phyloP scores from a whole-genome alignment of 73 alveolate species.

The Halteria grandinella region DNA sequence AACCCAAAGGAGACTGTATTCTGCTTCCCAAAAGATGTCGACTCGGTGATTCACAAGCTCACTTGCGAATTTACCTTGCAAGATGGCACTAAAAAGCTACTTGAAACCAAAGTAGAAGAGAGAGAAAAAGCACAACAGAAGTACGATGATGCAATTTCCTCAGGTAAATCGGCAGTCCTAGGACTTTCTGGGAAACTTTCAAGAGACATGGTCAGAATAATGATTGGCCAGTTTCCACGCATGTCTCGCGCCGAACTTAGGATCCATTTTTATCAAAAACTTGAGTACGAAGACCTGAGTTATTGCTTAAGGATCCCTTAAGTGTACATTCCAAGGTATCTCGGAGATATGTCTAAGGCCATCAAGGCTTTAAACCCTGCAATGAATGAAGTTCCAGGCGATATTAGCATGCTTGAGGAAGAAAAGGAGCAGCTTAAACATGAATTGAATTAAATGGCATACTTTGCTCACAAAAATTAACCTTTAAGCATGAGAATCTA shows the following conservation, averaged over 20 bases:
- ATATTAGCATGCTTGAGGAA: no score
- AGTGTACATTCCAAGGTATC: slow-evolving; percentile 11
- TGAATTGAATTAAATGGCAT: not conserved
- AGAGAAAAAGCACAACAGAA: slow-evolving; percentile 42
- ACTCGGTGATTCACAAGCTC: slow-evolving; percentile 20
- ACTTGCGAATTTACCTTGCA: slow-evolving; percentile 1
- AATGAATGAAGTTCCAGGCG: no score
- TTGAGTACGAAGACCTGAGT: slow-evolving; percentile 50
- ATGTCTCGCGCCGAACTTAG: slow-evolving; percentile 12
- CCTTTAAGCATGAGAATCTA: not conserved
- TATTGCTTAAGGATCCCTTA: slow-evolving; percentile 61
- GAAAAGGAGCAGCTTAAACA: not conserved
- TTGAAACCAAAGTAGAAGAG: slow-evolving; percentile 54
- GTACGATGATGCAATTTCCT: slow-evolving; percentile 66
- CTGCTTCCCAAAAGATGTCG: slow-evolving; percentile 53
- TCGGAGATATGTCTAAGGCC: not conserved
- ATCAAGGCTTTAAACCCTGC: no score
- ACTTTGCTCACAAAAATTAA: no score
- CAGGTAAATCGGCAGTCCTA: slow-evolving; percentile 65
- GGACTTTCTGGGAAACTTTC: slow-evolving; percentile 30
- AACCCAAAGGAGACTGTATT: slow-evolving; percentile 57
- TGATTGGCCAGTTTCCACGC: slow-evolving; percentile 68
- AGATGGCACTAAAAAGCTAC: slow-evolving; percentile 38
- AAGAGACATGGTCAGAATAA: slow-evolving; percentile 53
- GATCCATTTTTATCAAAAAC: slow-evolving; percentile 17